Evolutionary conservation across 768 basidiomycete genomes (phyloP), one percentile per base, ranked within the genome.

Genomic region (Russula brevipes): DNA sequence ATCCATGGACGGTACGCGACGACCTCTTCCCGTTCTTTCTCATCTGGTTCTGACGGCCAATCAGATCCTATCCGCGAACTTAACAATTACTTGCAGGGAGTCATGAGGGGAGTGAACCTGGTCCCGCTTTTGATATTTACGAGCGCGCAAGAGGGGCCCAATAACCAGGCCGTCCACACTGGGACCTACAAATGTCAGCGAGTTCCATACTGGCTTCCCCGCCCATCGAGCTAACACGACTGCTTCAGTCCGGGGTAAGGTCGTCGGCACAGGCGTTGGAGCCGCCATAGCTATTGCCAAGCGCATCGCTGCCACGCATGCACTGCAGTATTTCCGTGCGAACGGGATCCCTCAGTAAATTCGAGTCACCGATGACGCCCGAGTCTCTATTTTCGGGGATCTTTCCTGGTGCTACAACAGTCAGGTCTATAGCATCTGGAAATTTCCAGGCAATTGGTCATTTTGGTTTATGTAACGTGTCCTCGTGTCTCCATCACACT

Each of bases 41-140:
- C 58, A 4, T 59, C 19, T 16, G 8, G 51, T 42, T 50, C 54
- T 64, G 54, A 64, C 54, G 0, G 2, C 24, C 0, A 12, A 8
- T 7, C 35, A 64, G 63, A 64, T 14, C 47, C 47, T 17, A 17
- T 60, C 12, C 58, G 46, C 9, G 63, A 60, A 0, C 41, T 64
- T 5, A 64, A 64, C 49, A 64, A 64, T 10, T 56, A 5, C 14
- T 50, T 64, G 24, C 63, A 64, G 38, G 53, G 7, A 24, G 6
- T 42, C 0, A n/a, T 11, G 10, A 4, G 8, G 5, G 19, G 39
- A 10, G 39, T 5, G 0, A 55, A 51, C 38, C 11, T 64, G 46
- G 12, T 11, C 38, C 24, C 4, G 4, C 0, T 38, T n/a, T 31
- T 64, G 41, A 8, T 0, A 0, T 59, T 45, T 35, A 16, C 10